Evolutionary conservation across 2,329 filamentous ascomycete genomes (phyloP).

Genomic region (Fusarium nisikadoi): DNA sequence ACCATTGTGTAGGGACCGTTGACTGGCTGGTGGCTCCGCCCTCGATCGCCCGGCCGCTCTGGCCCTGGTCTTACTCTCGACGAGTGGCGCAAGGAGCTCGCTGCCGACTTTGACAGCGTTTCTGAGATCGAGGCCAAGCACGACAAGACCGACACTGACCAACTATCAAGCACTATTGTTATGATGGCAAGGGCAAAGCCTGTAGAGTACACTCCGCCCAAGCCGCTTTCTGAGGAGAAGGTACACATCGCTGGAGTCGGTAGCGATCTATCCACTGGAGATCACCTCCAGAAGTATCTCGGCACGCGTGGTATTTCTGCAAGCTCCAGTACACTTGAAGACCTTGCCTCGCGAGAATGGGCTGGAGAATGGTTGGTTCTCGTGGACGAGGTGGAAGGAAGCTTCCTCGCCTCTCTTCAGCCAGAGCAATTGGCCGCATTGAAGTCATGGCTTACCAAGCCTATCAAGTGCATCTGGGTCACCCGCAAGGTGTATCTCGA

Average conservation of each 20-base stretch:
- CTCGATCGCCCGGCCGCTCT: constrained; percentile 38
- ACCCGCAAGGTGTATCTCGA: constrained; percentile 38
- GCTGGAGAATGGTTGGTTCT: constrained; percentile 35
- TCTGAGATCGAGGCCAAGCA: constrained; percentile 26
- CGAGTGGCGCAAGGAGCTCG: constrained; percentile 39
- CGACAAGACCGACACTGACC: constrained; percentile 6
- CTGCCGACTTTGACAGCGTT: constrained; percentile 35
- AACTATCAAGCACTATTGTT: constrained; percentile 38
- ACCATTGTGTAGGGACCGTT: constrained; percentile 31
- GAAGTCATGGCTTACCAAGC: constrained; percentile 28
- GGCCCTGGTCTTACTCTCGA: constrained; percentile 39
- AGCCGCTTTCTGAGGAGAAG: constrained; percentile 14
- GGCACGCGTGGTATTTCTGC: constrained; percentile 12
- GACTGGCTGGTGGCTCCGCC: constrained; percentile 40
- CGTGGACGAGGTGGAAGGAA: constrained; percentile 34
- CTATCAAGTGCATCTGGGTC: constrained; percentile 39
- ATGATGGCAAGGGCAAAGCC: constrained; percentile 39
- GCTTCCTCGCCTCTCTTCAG: constrained; percentile 31
- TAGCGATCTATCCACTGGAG: background rate
- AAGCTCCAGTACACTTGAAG: constrained; percentile 24
- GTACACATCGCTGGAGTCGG: constrained; percentile 27
- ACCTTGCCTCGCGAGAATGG: constrained; percentile 26
- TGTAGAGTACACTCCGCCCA: background rate
- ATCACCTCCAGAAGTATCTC: constrained; percentile 12
- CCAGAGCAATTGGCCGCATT: constrained; percentile 23